These are phyloP conservation scores for Monascus ruber DNA, from an alignment of 2,329 filamentous ascomycete genomes.

Conservation along the genomic window DNA sequence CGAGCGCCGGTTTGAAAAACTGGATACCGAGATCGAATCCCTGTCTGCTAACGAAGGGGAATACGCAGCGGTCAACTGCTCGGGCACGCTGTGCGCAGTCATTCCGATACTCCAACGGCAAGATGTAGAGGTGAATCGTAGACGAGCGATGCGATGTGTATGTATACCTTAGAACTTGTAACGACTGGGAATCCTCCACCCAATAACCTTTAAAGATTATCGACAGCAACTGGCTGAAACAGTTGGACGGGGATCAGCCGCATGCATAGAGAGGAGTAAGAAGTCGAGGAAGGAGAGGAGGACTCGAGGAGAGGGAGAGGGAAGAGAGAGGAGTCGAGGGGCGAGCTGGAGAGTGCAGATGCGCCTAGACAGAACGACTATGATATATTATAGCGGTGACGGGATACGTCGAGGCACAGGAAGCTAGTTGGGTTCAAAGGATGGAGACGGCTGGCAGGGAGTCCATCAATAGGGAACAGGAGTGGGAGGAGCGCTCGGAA, in stretches of 20 bases:
- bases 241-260: too few relatives aligned
- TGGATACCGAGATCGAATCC: conserved; percentile 18
- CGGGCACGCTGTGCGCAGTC: conserved; percentile 17
- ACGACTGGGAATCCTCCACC: conserved; percentile 4
- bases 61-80: conserved; percentile 17
- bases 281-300: too few relatives aligned
- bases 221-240: too few relatives aligned
- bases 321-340: too few relatives aligned
- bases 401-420: too few relatives aligned
- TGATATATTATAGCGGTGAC: too few relatives aligned
- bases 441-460: neutral
- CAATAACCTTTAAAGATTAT: neutral
- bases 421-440: conserved; percentile 1
- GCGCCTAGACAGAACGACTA: too few relatives aligned
- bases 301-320: too few relatives aligned
- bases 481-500: neutral
- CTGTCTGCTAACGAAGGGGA: conserved; percentile 19
- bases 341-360: too few relatives aligned
- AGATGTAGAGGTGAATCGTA: conserved; percentile 10
- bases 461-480: neutral
- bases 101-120: conserved; percentile 18
- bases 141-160: conserved; percentile 4
- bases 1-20: conserved; percentile 14
- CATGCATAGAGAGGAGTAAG: too few relatives aligned
- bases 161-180: neutral